A percentile compares a stretch with the other conserved stretches of the same genome.
These are phyloP conservation scores for Crepidotus sp. DNA, from an alignment of 1,284 basidiomycete species.

Conservation along the genomic window DNA sequence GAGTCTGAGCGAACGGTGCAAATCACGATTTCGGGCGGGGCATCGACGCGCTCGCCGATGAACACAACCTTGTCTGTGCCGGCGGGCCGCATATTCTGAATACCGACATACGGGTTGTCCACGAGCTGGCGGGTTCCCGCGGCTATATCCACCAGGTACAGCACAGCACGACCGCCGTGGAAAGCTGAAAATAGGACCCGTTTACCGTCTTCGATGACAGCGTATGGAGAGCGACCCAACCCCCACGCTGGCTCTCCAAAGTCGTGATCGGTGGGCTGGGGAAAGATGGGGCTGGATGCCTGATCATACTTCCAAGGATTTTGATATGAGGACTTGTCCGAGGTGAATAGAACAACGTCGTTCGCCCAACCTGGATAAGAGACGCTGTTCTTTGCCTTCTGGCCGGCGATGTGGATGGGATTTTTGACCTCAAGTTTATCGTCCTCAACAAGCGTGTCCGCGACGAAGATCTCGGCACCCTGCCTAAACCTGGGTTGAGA, in stretches of 20 bases:
- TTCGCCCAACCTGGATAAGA: constrained; percentile 54
- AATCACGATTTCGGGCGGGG: constrained; percentile 31
- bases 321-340: constrained; percentile 59
- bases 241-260: constrained; percentile 50
- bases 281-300: constrained; percentile 35
- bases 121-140: constrained; percentile 23
- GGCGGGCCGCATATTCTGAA: constrained; percentile 31
- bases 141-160: constrained; percentile 40
- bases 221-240: constrained; percentile 43
- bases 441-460: constrained; percentile 27
- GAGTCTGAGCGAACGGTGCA: constrained; percentile 23
- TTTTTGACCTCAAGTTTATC: constrained; percentile 28
- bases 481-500: constrained; percentile 26
- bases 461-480: constrained; percentile 52
- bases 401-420: constrained; percentile 38
- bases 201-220: constrained; percentile 37
- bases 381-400: constrained; percentile 38
- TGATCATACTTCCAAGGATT: constrained; percentile 56
- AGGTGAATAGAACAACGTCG: constrained; percentile 55
- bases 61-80: constrained; percentile 32
- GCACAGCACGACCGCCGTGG: constrained; percentile 39
- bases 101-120: constrained; percentile 18
- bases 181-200: constrained; percentile 39
- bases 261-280: constrained; percentile 41
- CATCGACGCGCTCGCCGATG: constrained; percentile 35